Percentiles rank a stretch among this genome's conserved stretches.
Conservation (phyloP, 768 basidiomycete species). For the Collybia sp. region DNA sequence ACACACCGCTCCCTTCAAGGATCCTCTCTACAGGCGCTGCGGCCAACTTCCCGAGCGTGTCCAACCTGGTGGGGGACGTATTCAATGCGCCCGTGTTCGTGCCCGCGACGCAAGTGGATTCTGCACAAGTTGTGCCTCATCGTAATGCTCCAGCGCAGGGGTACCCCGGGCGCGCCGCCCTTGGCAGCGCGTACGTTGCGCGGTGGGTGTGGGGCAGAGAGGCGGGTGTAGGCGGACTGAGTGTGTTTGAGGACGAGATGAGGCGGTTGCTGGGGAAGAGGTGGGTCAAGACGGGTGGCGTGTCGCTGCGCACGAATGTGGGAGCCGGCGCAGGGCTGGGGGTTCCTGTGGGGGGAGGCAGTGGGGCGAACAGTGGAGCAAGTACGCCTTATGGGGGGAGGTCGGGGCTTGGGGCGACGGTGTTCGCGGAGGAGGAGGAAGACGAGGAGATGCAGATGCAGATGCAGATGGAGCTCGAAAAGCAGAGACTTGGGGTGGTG, state of each 20-base stretch:
- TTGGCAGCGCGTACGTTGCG: constrained; percentile 76
- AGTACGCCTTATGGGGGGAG: constrained; percentile 63
- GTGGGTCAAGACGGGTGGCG: constrained; percentile 65
- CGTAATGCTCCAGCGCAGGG: constrained; percentile 70
- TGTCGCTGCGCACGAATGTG: constrained; percentile 55
- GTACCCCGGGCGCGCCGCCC: constrained; percentile 62
- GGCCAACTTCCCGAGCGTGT: constrained; percentile 78
- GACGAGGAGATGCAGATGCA: constrained; percentile 46
- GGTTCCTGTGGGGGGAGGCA: constrained; percentile 25
- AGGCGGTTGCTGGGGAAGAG: constrained; percentile 65
- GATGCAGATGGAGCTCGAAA: constrained; percentile 38
- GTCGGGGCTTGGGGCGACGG: constrained; percentile 41
- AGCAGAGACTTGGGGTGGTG: constrained; percentile 18
- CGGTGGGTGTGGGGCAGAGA: constrained; percentile 86
- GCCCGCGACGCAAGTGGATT: constrained; percentile 71
- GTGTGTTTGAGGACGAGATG: constrained; percentile 79
- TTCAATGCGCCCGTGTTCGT: constrained; percentile 81
- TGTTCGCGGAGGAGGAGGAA: constrained; percentile 71
- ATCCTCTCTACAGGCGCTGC: constrained; percentile 75
- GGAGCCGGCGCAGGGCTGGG: constrained; percentile 11
- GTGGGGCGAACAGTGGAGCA: constrained; percentile 58
- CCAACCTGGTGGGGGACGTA: constrained; percentile 75
- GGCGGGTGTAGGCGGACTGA: constrained; percentile 40
- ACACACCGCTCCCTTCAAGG: constrained; percentile 56
- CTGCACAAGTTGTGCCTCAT: constrained; percentile 66